Conservation (phyloP, 169 alveolate species). For the Cryptosporidium viatorum region DNA sequence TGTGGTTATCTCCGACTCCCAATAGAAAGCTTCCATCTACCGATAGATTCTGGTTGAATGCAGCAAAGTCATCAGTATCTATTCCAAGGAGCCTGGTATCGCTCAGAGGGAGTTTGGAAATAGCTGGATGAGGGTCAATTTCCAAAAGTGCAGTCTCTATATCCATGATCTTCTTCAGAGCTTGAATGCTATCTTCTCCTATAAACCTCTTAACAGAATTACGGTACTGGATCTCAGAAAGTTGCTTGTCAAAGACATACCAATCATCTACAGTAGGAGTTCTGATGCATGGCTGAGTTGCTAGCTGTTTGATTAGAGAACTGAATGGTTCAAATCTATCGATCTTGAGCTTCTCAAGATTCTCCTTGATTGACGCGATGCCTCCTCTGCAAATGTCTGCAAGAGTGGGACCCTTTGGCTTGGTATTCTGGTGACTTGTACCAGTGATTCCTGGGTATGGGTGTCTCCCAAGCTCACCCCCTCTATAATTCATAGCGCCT, state of each 20-base stretch:
- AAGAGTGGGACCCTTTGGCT: conserved; percentile 66
- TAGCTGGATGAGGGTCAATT: conserved; percentile 75
- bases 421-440: not conserved
- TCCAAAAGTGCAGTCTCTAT: conserved; percentile 78
- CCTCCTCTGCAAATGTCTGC: conserved; percentile 59
- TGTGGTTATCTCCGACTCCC: conserved; percentile 79
- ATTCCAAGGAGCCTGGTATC: conserved; percentile 78
- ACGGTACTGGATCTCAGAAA: conserved; percentile 72
- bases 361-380: conserved; percentile 34
- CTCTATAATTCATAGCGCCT: not conserved
- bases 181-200: conserved; percentile 77
- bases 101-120: conserved; percentile 76
- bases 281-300: conserved; percentile 63
- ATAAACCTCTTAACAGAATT: conserved; percentile 80
- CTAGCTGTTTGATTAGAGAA: conserved; percentile 26
- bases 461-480: conserved; percentile 1
- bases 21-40: conserved; percentile 76
- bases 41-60: conserved; percentile 75
- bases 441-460: not conserved
- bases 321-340: conserved; percentile 56
- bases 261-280: conserved; percentile 75
- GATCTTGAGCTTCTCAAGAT: conserved; percentile 38
- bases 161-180: conserved; percentile 79
- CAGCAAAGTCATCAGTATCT: conserved; percentile 79
- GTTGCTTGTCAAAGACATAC: conserved; percentile 71